These are phyloP conservation scores for Ascochyta pisi DNA, from an alignment of 2,329 filamentous ascomycete species.

Conservation along the genomic window DNA sequence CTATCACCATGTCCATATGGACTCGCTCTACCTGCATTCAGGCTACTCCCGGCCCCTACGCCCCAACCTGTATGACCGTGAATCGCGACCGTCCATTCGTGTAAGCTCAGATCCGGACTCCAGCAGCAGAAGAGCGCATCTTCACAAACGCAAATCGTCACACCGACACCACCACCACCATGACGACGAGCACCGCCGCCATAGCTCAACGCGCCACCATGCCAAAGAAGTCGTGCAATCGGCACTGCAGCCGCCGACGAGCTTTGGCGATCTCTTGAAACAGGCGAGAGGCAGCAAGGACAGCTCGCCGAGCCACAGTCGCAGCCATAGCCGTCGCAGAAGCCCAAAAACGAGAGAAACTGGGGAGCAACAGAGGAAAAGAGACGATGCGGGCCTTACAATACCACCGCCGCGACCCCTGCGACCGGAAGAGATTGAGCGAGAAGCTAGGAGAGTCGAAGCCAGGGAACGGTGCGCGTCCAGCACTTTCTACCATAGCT, in stretches of 20 bases:
- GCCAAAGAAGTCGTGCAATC: constrained; percentile 54
- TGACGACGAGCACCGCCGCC: constrained; percentile 36
- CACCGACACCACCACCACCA: constrained; percentile 36
- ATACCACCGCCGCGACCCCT: constrained; percentile 38
- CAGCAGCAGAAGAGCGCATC: constrained; percentile 14
- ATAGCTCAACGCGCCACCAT: constrained; percentile 42
- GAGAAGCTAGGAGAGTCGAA: constrained; percentile 45
- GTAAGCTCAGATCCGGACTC: constrained; percentile 34
- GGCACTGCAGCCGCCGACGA: constrained; percentile 53
- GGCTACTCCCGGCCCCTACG: constrained; percentile 28
- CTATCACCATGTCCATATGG: constrained; percentile 34
- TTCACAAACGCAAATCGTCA: constrained; percentile 33
- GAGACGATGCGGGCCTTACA: constrained; percentile 15
- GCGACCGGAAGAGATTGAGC: constrained; percentile 49
- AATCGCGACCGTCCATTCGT: constrained; percentile 27
- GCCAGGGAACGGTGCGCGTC: constrained; percentile 47
- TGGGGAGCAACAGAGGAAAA: neutral
- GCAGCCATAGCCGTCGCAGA: constrained; percentile 33
- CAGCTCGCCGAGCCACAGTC: constrained; percentile 39
- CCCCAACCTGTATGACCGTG: constrained; percentile 31
- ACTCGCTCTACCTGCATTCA: constrained; percentile 29
- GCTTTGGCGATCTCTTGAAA: constrained; percentile 53
- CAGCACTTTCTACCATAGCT: neutral
- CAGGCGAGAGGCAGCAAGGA: constrained; percentile 43
- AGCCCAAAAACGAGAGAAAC: constrained; percentile 5